A percentile compares a stretch with the other conserved stretches of the same genome.
Evolutionary conservation across 257 asterid species (phyloP).

Genomic region (Scutellaria barbata): DNA sequence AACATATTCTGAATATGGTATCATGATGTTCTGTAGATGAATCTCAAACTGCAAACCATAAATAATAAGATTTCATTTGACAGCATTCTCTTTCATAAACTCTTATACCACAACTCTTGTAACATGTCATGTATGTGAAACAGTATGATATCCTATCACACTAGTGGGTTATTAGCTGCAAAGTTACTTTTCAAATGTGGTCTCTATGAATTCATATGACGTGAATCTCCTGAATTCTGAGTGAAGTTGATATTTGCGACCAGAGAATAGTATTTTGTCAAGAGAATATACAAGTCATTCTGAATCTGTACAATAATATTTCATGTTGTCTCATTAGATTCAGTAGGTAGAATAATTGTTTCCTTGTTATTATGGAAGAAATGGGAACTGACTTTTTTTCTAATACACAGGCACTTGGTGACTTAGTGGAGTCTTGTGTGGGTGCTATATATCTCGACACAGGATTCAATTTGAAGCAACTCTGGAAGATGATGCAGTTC

Average conservation of each 20-base stretch:
- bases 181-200: constrained; percentile 7
- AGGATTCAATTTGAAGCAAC: constrained; percentile 69
- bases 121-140: constrained; percentile 10
- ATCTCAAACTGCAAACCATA: constrained; percentile 11
- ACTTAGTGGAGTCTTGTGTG: constrained; percentile 88
- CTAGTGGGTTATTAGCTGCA: constrained; percentile 1
- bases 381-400: constrained; percentile 37
- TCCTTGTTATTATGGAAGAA: constrained; percentile 29
- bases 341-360: constrained; percentile 19
- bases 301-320: constrained; percentile 2
- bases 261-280: neutral
- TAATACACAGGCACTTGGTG: constrained; percentile 86
- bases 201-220: neutral
- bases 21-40: neutral
- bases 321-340: neutral
- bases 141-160: constrained; percentile 9
- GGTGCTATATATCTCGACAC: constrained; percentile 90
- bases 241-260: neutral
- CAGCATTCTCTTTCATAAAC: neutral
- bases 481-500: constrained; percentile 71
- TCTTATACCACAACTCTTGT: constrained; percentile 1
- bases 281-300: neutral
- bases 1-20: constrained; percentile 1
- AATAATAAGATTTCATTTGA: neutral
- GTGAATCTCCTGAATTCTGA: constrained; percentile 19